Evolutionary conservation across 1,139 yeast species (phyloP), one percentile per base, ranked within the genome.

Genomic region (Taphrina deformans): DNA sequence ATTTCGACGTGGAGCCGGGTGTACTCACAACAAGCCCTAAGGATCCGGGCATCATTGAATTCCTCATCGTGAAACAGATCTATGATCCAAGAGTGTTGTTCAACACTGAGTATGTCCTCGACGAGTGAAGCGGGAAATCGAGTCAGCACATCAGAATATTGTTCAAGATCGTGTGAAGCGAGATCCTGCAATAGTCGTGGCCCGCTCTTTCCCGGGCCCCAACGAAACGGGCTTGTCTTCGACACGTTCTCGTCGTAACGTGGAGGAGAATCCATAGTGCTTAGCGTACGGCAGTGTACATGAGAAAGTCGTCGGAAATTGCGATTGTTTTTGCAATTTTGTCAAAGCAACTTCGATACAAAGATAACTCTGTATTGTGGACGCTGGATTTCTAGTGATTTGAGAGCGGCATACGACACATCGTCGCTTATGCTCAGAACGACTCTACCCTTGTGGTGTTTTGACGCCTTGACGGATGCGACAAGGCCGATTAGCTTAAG

Each of bases 101-200:
- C 40, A 5, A 40, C 44, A 21, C 23, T 35, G 33, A 41, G 16
- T 2, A 38, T 27, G 9, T 45, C 33, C 12, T 41, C 63, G 27
- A 45, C 26, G n/a, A 59, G 41, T 24, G 63, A 48, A n/a, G 16
- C 38, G 26, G 63, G 63, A 38, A 59, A 59, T 5, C 51, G 21
- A 18, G 33, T 27, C 31, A 59, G 40, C 10, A 14, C 41, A 16
- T 48, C 41, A 5, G 52, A 33, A n/a, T 23, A 5, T 14, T 48
- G 12, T 10, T 41, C 38, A 24, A 51, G 33, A 24, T 41, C 38
- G 41, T 52, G 46, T 23, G 24, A 55, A 1, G 59, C 46, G 16
- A 61, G 56, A 29, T 61, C 65, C 33, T 61, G 65, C 7, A 61
- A 6, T 27, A 61, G 38, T 18, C 59, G 59, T 16, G 65, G 65